These are phyloP conservation scores for Yamadazyma membranifaciens DNA, from an alignment of 1,139 yeast genomes.

Conservation along the genomic window DNA sequence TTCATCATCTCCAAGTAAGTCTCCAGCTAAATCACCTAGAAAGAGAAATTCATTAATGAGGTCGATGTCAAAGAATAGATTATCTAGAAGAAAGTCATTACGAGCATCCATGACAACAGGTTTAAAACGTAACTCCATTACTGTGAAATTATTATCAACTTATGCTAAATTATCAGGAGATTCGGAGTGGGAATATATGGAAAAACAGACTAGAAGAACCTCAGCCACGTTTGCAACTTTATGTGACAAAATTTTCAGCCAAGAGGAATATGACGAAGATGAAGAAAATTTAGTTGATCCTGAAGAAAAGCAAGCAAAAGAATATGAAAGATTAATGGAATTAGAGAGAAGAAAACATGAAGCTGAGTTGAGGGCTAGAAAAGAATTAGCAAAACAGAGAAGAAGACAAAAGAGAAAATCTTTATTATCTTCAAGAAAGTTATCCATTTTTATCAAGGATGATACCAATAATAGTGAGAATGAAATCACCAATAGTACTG, in stretches of 20 bases:
- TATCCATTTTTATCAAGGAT: conserved; percentile 38
- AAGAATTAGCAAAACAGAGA: conserved; percentile 46
- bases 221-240: conserved; percentile 75
- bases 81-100: conserved; percentile 39
- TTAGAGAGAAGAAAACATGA: conserved; percentile 49
- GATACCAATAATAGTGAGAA: conserved; percentile 35
- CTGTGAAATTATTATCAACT: conserved; percentile 65
- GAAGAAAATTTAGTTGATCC: conserved; percentile 51
- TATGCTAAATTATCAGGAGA: conserved; percentile 71
- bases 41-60: conserved; percentile 35
- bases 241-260: conserved; percentile 72
- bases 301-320: conserved; percentile 49
- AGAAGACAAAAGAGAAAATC: conserved; percentile 46
- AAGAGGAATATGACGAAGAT: conserved; percentile 53
- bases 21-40: conserved; percentile 13
- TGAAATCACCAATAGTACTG: conserved; percentile 23
- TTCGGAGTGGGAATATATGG: conserved; percentile 68
- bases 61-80: conserved; percentile 31
- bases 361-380: conserved; percentile 46
- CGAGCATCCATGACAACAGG: conserved; percentile 45
- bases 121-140: conserved; percentile 65
- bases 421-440: conserved; percentile 38
- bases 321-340: conserved; percentile 51
- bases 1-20: conserved; percentile 12
- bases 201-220: conserved; percentile 71